phyloP scores from a whole-genome alignment of 164 flowering plant species.

The Tetracentron sinense region DNA sequence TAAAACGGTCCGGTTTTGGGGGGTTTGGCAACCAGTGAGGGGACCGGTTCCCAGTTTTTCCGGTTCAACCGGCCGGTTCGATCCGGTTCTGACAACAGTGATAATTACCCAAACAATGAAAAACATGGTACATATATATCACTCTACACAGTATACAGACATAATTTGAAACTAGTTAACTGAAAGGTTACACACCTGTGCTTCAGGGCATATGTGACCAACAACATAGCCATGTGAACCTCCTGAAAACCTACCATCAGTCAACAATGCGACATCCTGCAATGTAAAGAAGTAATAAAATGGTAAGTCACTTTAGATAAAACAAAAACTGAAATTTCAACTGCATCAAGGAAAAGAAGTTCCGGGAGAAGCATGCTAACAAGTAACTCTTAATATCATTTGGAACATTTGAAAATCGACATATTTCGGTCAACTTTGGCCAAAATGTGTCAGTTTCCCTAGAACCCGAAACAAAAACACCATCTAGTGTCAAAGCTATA shows the following conservation, averaged over 20 bases:
- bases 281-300: constrained; percentile 8
- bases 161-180: background rate
- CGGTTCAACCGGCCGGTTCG: too few relatives aligned
- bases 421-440: too few relatives aligned
- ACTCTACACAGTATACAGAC: background rate
- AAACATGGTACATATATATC: background rate
- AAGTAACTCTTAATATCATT: background rate
- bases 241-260: constrained; percentile 97
- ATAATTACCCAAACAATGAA: background rate
- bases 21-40: too few relatives aligned
- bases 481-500: too few relatives aligned
- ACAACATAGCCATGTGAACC: constrained; percentile 98
- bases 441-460: too few relatives aligned
- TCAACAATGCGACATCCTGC: constrained; percentile 90
- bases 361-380: background rate
- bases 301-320: background rate
- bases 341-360: background rate
- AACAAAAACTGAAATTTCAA: background rate
- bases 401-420: too few relatives aligned
- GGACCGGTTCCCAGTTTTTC: too few relatives aligned
- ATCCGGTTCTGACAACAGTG: too few relatives aligned
- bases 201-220: constrained; percentile 97
- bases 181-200: constrained; percentile 54
- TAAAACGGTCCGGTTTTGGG: too few relatives aligned
- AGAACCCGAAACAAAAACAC: too few relatives aligned